Conservation (phyloP, 139 green algal genomes). For the Micromonas pusilla region DNA sequence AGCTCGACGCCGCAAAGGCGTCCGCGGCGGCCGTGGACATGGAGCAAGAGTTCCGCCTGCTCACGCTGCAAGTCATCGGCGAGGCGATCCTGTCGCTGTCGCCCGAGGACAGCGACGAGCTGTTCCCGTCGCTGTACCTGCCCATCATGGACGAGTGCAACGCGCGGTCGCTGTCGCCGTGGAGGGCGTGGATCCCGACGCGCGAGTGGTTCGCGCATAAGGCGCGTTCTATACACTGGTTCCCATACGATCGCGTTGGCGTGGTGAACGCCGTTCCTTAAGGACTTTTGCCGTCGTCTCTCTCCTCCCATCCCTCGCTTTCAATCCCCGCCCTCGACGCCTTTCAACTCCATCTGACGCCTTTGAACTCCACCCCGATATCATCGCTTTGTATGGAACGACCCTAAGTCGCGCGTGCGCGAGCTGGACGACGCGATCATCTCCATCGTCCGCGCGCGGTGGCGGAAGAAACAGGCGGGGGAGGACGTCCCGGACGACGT, state of each 20-base stretch:
- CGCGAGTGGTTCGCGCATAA: slow-evolving; percentile 48
- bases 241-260: no score
- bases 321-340: no score
- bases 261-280: no score
- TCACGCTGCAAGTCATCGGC: slow-evolving; percentile 90
- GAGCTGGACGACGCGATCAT: slow-evolving; percentile 77
- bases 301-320: no score
- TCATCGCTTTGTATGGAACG: no score
- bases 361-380: no score
- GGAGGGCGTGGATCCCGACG: slow-evolving; percentile 70
- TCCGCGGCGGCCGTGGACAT: slow-evolving; percentile 57
- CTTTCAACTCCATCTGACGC: no score
- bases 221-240: no score
- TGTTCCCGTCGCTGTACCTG: slow-evolving; percentile 88
- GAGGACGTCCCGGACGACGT: slow-evolving; percentile 52
- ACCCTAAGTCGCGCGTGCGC: slow-evolving; percentile 47
- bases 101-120: slow-evolving; percentile 81
- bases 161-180: slow-evolving; percentile 66
- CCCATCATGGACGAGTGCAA: slow-evolving; percentile 93
- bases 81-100: slow-evolving; percentile 76
- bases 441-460: slow-evolving; percentile 37
- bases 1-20: slow-evolving; percentile 50
- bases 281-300: no score
- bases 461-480: slow-evolving; percentile 20
- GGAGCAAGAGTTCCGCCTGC: slow-evolving; percentile 72